Percentiles rank a stretch among this genome's conserved stretches.
phyloP scores from a whole-genome alignment of 2,329 filamentous ascomycete genomes.

The Penicillium sp. region DNA sequence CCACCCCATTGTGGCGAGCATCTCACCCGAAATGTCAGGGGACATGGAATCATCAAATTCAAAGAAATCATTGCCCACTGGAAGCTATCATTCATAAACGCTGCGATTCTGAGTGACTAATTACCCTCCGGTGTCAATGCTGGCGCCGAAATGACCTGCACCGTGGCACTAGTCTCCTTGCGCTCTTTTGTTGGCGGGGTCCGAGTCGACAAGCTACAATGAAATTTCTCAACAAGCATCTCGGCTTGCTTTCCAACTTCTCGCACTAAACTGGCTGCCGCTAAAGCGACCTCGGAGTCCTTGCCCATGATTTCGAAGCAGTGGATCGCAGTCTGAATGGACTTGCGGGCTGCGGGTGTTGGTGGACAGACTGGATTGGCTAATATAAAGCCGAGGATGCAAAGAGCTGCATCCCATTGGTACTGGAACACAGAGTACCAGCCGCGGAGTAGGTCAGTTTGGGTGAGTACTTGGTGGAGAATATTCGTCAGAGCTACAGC shows the following conservation, averaged over 20 bases:
- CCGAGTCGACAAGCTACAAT: neutral
- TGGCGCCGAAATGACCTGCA: constrained; percentile 4
- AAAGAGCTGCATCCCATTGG: constrained; percentile 46
- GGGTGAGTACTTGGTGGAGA: constrained; percentile 35
- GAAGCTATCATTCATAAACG: neutral
- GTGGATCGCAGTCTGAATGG: constrained; percentile 35
- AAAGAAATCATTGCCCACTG: neutral
- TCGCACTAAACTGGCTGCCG: constrained; percentile 35
- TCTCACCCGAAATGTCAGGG: neutral
- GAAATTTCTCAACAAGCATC: constrained; percentile 5
- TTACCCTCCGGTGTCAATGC: constrained; percentile 7
- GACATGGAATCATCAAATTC: neutral
- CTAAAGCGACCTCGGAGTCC: constrained; percentile 35
- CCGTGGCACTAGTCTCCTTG: neutral
- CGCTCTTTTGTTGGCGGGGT: neutral
- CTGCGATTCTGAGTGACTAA: neutral
- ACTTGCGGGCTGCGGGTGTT: constrained; percentile 30
- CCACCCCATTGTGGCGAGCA: neutral
- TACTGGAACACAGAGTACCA: constrained; percentile 45
- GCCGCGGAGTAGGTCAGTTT: constrained; percentile 36
- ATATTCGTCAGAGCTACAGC: constrained; percentile 40
- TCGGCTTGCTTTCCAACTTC: constrained; percentile 33
- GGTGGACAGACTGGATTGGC: constrained; percentile 35
- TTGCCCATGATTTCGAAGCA: constrained; percentile 40
- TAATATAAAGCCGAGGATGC: constrained; percentile 44